Evolutionary conservation across 768 basidiomycete species (phyloP), one percentile per base, ranked within the genome.

Genomic region (Collybia nuda): DNA sequence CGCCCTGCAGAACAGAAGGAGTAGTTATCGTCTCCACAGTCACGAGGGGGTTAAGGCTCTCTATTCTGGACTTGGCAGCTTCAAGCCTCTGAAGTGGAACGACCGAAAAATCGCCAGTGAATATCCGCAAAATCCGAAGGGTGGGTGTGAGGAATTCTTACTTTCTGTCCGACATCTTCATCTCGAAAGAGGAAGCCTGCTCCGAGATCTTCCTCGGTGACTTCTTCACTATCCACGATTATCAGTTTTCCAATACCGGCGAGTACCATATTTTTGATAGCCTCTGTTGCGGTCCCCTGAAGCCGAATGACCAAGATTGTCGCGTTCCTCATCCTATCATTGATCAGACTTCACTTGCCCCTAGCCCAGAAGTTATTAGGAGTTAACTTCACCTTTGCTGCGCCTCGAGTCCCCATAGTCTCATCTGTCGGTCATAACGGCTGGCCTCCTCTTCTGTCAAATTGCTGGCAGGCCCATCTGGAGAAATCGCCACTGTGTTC

Each of bases 361-460:
- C 32, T 32, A 11, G 32, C 9, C 32, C 14, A 21, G 40, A 42
- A 23, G 37, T 32, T 17, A 22, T 47, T 44, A 41, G 45, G 48
- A 39, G 4, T 26, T 53, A 54, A 47, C 38, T 40, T 47, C 28
- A 55, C 94, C 88, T 81, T 70, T 97, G 93, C 66, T 99, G 97
- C 29, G 97, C 97, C 66, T 98, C 97, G 37, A 98, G 82, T 40
- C 97, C 97, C 97, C 97, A 99, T 58, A 98, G 72, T 24, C 96
- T 84, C 74, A 98, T 97, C 68, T 98, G 95, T 22, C 96, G 85
- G 67, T 98, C 97, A 67, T 98, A 97, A 21, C 97, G 79, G 12
- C 89, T 91, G 19, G 71, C 69, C 66, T 76, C 73, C 73, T 87
- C 86, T 70, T 88, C 86, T 41, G 86, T 87, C 46, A 88, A 79